These are phyloP conservation scores for Truncatella angustata DNA, from an alignment of 2,329 filamentous ascomycete genomes.

Conservation along the genomic window DNA sequence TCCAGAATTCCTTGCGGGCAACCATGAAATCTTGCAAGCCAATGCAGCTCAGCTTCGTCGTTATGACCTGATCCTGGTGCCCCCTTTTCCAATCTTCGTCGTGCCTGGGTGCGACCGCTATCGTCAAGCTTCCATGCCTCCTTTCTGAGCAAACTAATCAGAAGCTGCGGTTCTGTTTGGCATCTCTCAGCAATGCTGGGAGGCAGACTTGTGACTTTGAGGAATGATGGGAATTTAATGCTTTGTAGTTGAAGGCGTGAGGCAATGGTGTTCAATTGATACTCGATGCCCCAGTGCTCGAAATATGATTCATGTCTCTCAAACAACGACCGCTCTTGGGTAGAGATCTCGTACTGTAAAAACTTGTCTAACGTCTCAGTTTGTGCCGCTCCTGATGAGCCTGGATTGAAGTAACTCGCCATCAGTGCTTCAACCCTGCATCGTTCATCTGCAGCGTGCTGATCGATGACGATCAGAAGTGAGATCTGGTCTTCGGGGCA, in stretches of 20 bases:
- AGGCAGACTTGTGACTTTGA: constrained; percentile 63
- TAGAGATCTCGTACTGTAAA: constrained; percentile 63
- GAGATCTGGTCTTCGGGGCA: constrained; percentile 9
- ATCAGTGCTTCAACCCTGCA: constrained; percentile 76
- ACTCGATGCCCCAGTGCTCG: constrained; percentile 70
- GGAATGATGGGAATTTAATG: constrained; percentile 13
- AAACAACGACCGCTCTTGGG: constrained; percentile 60
- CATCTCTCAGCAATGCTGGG: constrained; percentile 74
- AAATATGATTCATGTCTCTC: constrained; percentile 55
- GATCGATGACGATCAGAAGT: constrained; percentile 76
- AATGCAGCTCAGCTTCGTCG: too few relatives aligned
- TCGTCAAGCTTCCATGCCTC: constrained; percentile 70
- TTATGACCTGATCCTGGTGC: too few relatives aligned
- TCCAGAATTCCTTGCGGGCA: constrained; percentile 78
- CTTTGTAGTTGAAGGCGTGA: constrained; percentile 5
- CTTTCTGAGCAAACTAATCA: constrained; percentile 71
- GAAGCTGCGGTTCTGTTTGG: constrained; percentile 64
- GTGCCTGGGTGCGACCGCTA: constrained; percentile 20
- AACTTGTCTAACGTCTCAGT: constrained; percentile 46
- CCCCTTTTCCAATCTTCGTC: neutral
- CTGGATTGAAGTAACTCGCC: constrained; percentile 41
- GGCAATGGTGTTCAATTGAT: constrained; percentile 39
- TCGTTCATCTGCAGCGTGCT: constrained; percentile 93
- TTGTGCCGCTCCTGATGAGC: constrained; percentile 14
- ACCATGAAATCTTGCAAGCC: constrained; percentile 61